Evolutionary conservation across 805 yeast species (phyloP), one percentile per base, ranked within the genome.

Genomic region (Candida maesae): DNA sequence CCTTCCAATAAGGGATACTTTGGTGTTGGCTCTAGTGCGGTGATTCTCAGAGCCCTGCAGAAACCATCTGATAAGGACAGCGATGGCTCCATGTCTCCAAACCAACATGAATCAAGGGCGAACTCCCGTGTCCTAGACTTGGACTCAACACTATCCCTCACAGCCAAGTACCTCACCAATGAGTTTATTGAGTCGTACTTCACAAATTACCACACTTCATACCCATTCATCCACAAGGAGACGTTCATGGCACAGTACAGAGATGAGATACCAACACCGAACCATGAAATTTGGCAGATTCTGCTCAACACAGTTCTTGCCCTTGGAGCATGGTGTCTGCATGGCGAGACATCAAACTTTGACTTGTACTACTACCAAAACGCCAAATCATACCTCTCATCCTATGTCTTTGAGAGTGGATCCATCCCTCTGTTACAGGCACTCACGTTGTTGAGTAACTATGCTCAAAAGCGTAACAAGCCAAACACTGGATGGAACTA

Each of bases 401-500:
- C 66, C 28, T 66, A 66, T 43, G 71, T 80, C 7, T 74, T 81
- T 51, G 85, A 79, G 56, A 65, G 75, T 42, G 84, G 85, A 11
- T 76, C 78, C 43, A 58, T 78, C 9, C 68, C 73, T n/a, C 56
- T 79, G 23, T 64, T 79, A 9, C 72, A 72, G 35, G 72, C 81
- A 1, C 61, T 78, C 26, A 67, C 77, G 5, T 54, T 81, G 26
- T 56, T 82, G 38, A 72, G 82, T 42, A 75, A 75, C 47, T 82
- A 80, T 59, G 73, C 77, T 10, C 84, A 78, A 53, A 78, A 78
- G 59, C 67, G 84, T 36, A 76, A 79, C 50, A 78, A 77, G 49
- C 81, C 83, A 41, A 80, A 80, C 57, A 73, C 85, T 0, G 81
- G 82, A 18, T 81, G 86, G 83, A 77, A 77, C 50, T 78, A 75